phyloP scores from a whole-genome alignment of 306 rosid species.

The Delonix regia region DNA sequence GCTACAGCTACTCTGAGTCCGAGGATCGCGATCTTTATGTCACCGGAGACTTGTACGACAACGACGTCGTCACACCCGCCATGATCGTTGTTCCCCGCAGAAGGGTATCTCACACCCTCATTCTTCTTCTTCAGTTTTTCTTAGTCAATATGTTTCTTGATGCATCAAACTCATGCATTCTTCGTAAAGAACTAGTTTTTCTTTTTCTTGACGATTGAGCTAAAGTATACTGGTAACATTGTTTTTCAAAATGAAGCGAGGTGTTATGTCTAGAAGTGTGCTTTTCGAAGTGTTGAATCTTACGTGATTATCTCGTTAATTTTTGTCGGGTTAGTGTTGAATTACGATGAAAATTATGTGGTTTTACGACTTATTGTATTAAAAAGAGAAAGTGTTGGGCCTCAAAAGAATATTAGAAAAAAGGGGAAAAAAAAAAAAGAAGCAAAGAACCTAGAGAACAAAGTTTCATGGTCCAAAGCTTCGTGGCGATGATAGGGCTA shows the following conservation, averaged over 20 bases:
- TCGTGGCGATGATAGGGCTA: background rate
- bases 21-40: constrained; percentile 71
- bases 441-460: background rate
- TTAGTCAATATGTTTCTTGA: no score
- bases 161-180: no score
- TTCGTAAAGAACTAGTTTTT: no score
- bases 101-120: constrained; percentile 42
- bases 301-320: background rate
- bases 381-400: background rate
- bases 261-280: no score
- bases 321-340: no score
- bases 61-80: constrained; percentile 81
- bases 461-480: background rate
- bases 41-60: constrained; percentile 75
- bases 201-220: no score
- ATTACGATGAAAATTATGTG: no score
- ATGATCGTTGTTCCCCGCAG: constrained; percentile 88
- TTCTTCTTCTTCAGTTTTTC: background rate
- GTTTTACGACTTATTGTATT: no score
- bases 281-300: background rate
- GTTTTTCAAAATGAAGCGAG: no score
- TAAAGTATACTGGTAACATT: no score
- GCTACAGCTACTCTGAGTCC: constrained; percentile 51
- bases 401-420: constrained; percentile 9
- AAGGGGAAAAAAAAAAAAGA: background rate